Evolutionary conservation across 371 early-diverging fungal species (phyloP).

Genomic region (Rhizopus sp.): DNA sequence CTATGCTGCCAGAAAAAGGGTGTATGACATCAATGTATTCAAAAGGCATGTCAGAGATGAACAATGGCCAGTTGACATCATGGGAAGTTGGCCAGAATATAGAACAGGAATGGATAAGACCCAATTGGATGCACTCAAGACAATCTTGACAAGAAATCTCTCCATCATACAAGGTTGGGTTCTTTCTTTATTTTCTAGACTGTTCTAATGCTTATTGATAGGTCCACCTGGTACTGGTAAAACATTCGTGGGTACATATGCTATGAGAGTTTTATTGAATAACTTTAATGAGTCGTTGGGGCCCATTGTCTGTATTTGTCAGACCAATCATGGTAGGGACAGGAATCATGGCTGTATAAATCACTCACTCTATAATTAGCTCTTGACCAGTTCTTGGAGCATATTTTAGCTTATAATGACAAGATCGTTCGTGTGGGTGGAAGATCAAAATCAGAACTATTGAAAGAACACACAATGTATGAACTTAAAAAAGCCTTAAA

Average conservation of each 20-base stretch:
- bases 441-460: slow-evolving; percentile 52
- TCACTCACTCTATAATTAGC: slow-evolving; percentile 33
- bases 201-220: slow-evolving; percentile 5
- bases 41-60: slow-evolving; percentile 2
- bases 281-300: slow-evolving; percentile 42
- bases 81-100: slow-evolving; percentile 33
- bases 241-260: slow-evolving; percentile 67
- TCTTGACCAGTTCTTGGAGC: slow-evolving; percentile 72
- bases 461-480: slow-evolving; percentile 46
- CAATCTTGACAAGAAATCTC: slow-evolving; percentile 53
- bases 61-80: slow-evolving; percentile 33
- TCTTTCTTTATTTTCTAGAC: background rate
- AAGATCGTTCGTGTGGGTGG: slow-evolving; percentile 66
- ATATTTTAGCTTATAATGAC: slow-evolving; percentile 47
- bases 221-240: slow-evolving; percentile 80
- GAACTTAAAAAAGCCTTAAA: slow-evolving; percentile 44
- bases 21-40: slow-evolving; percentile 35
- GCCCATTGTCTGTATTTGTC: slow-evolving; percentile 68
- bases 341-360: background rate
- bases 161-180: slow-evolving; percentile 57
- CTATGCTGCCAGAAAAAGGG: slow-evolving; percentile 39
- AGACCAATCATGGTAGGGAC: slow-evolving; percentile 66
- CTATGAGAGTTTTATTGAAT: slow-evolving; percentile 55
- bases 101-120: slow-evolving; percentile 46
- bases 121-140: slow-evolving; percentile 55